phyloP scores from a whole-genome alignment of 352 stramenopile species.

The Pythium guiyangense region DNA sequence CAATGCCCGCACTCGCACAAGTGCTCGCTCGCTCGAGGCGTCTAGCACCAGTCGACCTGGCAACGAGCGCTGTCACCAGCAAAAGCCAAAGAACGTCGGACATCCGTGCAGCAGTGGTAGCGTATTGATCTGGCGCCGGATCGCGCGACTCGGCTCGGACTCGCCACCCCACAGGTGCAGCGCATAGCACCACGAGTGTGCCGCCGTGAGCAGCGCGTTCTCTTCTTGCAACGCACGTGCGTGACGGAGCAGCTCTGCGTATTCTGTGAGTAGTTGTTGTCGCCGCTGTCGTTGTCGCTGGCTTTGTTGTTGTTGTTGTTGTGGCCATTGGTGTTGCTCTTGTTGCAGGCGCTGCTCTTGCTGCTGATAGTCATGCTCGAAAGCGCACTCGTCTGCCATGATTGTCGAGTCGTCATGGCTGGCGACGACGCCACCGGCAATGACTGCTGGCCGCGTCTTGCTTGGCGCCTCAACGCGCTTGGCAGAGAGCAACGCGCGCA shows the following conservation, averaged over 20 bases:
- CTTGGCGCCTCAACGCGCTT: background rate
- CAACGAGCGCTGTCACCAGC: background rate
- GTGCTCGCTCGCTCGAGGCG: background rate
- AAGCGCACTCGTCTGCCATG: too few species aligned
- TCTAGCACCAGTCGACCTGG: too few species aligned
- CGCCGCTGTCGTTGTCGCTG: background rate
- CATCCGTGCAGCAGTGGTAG: background rate
- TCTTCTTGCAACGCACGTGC: background rate
- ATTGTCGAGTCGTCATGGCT: too few species aligned
- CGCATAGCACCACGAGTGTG: background rate
- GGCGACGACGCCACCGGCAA: too few species aligned
- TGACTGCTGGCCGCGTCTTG: background rate
- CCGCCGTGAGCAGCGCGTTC: background rate
- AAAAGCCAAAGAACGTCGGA: constrained; percentile 4
- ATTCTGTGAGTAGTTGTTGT: background rate
- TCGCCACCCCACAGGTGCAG: constrained; percentile 10
- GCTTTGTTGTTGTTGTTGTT: too few species aligned
- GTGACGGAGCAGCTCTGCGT: constrained; percentile 2
- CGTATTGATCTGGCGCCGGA: constrained; percentile 12
- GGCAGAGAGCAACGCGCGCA: constrained; percentile 3
- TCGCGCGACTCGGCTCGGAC: constrained; percentile 4
- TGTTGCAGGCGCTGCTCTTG: background rate
- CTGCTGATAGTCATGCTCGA: background rate
- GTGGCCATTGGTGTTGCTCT: too few species aligned
- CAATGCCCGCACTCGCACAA: too few species aligned